These are phyloP conservation scores for Pythium periplocum DNA, from an alignment of 352 stramenopile species.

Conservation along the genomic window DNA sequence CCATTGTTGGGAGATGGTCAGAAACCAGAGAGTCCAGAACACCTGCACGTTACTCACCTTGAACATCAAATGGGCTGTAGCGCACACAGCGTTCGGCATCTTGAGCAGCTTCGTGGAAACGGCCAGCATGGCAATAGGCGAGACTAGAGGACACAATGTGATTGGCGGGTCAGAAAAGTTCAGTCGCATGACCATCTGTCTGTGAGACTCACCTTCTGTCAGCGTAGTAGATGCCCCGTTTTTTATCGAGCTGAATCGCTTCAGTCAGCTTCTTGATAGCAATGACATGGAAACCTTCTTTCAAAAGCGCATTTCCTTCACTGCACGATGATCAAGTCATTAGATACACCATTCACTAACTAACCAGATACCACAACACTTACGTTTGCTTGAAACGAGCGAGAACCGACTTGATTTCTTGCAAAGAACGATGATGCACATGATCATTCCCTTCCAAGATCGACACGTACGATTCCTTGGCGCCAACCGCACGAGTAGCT, in stretches of 20 bases:
- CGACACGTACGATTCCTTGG: conserved; percentile 5
- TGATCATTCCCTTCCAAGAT: conserved; percentile 11
- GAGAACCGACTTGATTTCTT: conserved; percentile 23
- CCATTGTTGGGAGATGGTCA: not conserved
- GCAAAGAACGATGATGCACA: conserved; percentile 12
- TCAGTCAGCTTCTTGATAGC: conserved; percentile 93
- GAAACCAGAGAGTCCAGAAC: not conserved
- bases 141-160: conserved; percentile 25
- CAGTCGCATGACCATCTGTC: not conserved
- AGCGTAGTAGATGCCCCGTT: conserved; percentile 88
- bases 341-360: not conserved
- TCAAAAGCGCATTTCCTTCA: conserved; percentile 91
- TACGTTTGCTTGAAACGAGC: conserved; percentile 22
- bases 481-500: conserved; percentile 11
- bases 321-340: conserved; percentile 16
- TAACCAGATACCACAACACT: not conserved
- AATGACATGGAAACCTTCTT: conserved; percentile 79
- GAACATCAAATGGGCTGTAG: conserved; percentile 92
- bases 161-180: no score
- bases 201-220: conserved; percentile 63
- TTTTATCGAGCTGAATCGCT: conserved; percentile 86
- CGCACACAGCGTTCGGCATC: conserved; percentile 88
- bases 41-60: conserved; percentile 30
- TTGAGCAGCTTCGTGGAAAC: conserved; percentile 84
- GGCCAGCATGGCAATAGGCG: conserved; percentile 54